Evolutionary conservation across 208 protist genomes (phyloP), one percentile per base, ranked within the genome.

Genomic region (Acanthamoeba rhysodes): DNA sequence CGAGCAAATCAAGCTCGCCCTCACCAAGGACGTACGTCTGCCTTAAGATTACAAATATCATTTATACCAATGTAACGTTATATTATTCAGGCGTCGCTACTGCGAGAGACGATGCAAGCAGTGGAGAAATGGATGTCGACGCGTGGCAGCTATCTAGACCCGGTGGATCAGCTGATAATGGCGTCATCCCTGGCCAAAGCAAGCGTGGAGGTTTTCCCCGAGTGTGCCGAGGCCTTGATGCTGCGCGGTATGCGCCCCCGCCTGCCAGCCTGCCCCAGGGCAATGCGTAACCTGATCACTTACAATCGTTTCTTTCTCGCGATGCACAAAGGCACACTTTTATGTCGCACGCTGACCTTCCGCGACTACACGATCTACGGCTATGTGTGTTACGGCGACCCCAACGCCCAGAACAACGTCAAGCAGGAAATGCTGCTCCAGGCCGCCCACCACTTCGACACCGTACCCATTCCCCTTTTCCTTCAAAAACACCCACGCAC

Each of bases 1-100:
- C 22, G 78, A 85, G 27, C 78, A 85, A 41, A 62, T 85, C 16
- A 85, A 85, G n/a, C 18, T 85, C 27, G 78, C 78, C 6, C 37
- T 85, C 45, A 20, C 37, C 24, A 85, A 53, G 9, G 78, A 85
- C 29, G 78, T 85, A 59, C 78, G 48, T 20, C 0, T 68, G 22
- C 22, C 62, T 12, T 24, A 9, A 12, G 4, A 68, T n/a, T 22
- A 24, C 22, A 27, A 7, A 27, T 4, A 66, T 22, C 12, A 66
- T 66, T n/a, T n/a, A n/a, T n/a, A n/a, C n/a, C n/a, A n/a, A n/a
- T n/a, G n/a, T n/a, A n/a, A n/a, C n/a, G n/a, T n/a, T n/a, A 62
- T 62, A 62, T 48, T 48, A 48, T 48, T 48, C 64, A 78, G 70
- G 24, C 29, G 16, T 78, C 70, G 32, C 24, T 78, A 3, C 70